phyloP scores from a whole-genome alignment of 2,329 filamentous ascomycete genomes.

The Pseudocercospora macadamiae region DNA sequence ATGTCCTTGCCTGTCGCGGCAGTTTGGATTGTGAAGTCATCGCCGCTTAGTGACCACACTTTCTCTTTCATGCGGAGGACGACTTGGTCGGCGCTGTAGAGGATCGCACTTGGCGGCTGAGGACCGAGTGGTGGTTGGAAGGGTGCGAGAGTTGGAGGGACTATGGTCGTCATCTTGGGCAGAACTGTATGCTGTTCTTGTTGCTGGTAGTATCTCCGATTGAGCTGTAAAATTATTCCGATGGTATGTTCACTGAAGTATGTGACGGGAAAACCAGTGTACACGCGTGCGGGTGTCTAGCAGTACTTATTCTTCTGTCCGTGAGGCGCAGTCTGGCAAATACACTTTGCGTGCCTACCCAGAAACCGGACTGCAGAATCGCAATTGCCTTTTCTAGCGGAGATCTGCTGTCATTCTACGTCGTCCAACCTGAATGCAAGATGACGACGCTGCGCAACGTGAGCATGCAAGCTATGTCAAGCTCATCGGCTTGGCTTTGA shows the following conservation, averaged over 20 bases:
- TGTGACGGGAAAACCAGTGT: background rate
- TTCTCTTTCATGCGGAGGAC: conserved; percentile 59
- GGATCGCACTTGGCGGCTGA: conserved; percentile 27
- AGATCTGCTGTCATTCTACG: conserved; percentile 4
- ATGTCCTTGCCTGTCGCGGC: conserved; percentile 57
- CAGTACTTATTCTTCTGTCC: background rate
- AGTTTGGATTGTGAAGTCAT: conserved; percentile 66
- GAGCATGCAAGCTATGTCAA: background rate
- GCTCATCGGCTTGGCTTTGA: background rate
- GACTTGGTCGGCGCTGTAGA: conserved; percentile 36
- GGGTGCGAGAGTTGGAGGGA: conserved; percentile 21
- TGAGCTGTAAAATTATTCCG: too few relatives aligned
- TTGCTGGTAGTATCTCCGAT: too few relatives aligned
- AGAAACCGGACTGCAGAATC: background rate
- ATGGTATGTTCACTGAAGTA: background rate
- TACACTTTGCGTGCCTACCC: conserved; percentile 1
- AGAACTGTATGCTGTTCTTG: background rate
- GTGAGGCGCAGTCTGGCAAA: background rate
- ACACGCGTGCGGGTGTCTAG: background rate
- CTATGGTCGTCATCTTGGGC: conserved; percentile 1
- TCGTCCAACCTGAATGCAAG: background rate
- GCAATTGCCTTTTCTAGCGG: conserved; percentile 1
- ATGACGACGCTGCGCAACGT: background rate
- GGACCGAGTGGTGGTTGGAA: conserved; percentile 37
- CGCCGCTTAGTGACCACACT: conserved; percentile 63